A percentile compares a stretch with the other conserved stretches of the same genome.
These are phyloP conservation scores for Eleusine coracana DNA, from an alignment of 176 grass and related monocot genomes.

Conservation along the genomic window DNA sequence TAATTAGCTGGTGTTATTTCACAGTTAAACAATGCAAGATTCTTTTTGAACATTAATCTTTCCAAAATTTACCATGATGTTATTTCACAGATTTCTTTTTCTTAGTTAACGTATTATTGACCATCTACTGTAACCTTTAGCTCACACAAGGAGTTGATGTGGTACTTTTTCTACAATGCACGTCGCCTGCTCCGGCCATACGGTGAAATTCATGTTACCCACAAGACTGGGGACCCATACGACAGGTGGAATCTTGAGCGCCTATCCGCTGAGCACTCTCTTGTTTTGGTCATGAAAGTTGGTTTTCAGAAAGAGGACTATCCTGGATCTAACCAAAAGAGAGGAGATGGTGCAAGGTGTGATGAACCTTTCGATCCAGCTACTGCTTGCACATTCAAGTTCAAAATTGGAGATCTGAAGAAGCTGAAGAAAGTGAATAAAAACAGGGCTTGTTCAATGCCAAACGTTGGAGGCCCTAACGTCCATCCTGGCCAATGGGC, in stretches of 20 bases:
- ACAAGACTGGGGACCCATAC: conserved; percentile 41
- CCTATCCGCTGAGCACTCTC: conserved; percentile 40
- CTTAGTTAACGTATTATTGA: conserved; percentile 1
- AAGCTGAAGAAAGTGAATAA: conserved; percentile 28
- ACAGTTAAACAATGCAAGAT: not conserved
- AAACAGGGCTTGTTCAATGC: not conserved
- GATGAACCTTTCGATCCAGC: conserved; percentile 41
- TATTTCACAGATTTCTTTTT: not conserved
- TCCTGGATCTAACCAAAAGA: conserved; percentile 59
- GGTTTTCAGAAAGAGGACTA: conserved; percentile 54
- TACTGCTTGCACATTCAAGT: conserved; percentile 41
- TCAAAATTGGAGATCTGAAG: conserved; percentile 30
- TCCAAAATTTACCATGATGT: not conserved
- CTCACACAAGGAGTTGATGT: conserved; percentile 41
- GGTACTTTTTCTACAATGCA: conserved; percentile 50
- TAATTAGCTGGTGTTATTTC: not conserved
- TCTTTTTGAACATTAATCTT: too few relatives aligned
- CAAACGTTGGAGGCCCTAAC: conserved; percentile 11
- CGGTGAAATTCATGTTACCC: conserved; percentile 61
- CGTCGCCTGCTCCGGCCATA: conserved; percentile 43
- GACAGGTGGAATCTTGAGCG: conserved; percentile 47
- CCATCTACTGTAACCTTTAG: conserved; percentile 32
- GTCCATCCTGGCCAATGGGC: not conserved
- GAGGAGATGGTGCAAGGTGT: conserved; percentile 42
- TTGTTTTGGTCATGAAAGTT: conserved; percentile 36